These are phyloP conservation scores for Malassezia slooffiae DNA, from an alignment of 1,284 basidiomycete genomes.

Conservation along the genomic window DNA sequence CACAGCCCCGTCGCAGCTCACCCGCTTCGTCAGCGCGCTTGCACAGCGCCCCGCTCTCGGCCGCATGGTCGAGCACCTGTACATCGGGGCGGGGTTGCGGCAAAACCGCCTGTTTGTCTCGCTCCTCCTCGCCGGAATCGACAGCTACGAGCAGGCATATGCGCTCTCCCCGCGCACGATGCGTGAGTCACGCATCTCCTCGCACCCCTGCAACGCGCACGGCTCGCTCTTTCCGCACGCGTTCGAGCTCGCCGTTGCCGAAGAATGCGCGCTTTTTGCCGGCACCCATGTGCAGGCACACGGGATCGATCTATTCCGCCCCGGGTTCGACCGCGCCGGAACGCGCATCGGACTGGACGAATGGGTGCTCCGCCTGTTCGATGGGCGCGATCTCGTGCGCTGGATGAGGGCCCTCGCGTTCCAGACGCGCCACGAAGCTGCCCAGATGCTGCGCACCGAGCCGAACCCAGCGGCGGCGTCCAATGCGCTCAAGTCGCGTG, in stretches of 20 bases:
- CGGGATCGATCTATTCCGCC: slow-evolving; percentile 3
- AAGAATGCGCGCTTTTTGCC: slow-evolving; percentile 1
- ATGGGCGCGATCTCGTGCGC: neutral
- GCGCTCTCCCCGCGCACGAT: neutral
- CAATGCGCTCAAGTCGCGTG: no score
- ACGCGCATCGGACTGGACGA: neutral
- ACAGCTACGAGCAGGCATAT: neutral
- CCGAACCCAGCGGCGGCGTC: no score
- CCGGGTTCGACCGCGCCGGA: slow-evolving; percentile 3
- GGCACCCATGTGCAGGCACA: neutral
- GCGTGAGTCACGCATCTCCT: no score
- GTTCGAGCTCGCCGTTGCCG: slow-evolving; percentile 5
- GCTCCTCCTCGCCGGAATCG: neutral
- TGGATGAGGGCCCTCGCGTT: slow-evolving; percentile 8
- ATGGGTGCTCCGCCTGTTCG: slow-evolving; percentile 6
- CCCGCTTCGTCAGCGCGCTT: neutral
- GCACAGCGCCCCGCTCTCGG: slow-evolving; percentile 5
- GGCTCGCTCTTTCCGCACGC: slow-evolving; percentile 6
- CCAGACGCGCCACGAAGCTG: slow-evolving; percentile 4
- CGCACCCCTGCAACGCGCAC: slow-evolving; percentile 1
- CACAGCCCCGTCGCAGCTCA: slow-evolving; percentile 5
- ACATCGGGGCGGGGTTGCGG: slow-evolving; percentile 1
- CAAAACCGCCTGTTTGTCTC: neutral
- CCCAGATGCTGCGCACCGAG: neutral
- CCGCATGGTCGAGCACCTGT: neutral